Evolutionary conservation across 768 basidiomycete species (phyloP), one percentile per base, ranked within the genome.

Genomic region (Candolleomyces aberdarensis): DNA sequence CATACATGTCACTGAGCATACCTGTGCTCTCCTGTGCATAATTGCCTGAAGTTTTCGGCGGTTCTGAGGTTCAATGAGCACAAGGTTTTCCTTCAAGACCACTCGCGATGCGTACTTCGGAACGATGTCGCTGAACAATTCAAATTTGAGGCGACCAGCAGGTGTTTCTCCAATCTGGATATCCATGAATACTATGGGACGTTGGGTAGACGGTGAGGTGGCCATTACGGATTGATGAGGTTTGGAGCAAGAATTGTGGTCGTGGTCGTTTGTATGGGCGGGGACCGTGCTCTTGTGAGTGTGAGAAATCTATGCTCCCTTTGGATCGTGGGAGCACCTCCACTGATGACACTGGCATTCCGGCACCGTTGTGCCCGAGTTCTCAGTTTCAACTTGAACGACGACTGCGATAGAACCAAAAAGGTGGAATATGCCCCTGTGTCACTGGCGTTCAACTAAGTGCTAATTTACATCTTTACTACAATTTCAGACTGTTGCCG

Each of bases 11-110:
- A 48, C 31, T 44, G 29, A 14, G 64, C 80, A 56, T 68, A 95
- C 92, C 94, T 84, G 75, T 85, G 92, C 76, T 98, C 96, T n/a
- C 97, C 97, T 2, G 96, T 98, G 70, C 96, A 98, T 29, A 98
- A 78, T 68, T 98, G 96, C 62, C 97, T 82, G 70, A 98, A 98
- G 78, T 98, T 99, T 76, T 99, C 96, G 8, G 95, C 94, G 2
- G 96, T 98, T 70, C 96, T 97, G 65, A 40, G 52, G 14, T 46
- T 40, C 50, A 22, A 60, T 57, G 67, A 56, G 17, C 47, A 41
- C 32, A 59, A 26, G 17, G 40, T 22, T 58, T 55, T 31, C 7
- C 47, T n/a, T 11, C 22, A 36, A 19, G 17, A n/a, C 17, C 26
- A 9, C 32, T 26, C 20, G 39, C 32, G 10, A 46, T 22, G 65